Evolutionary conservation across 164 flowering plant genomes (phyloP).

Genomic region (Tetrastigma voinierianum): DNA sequence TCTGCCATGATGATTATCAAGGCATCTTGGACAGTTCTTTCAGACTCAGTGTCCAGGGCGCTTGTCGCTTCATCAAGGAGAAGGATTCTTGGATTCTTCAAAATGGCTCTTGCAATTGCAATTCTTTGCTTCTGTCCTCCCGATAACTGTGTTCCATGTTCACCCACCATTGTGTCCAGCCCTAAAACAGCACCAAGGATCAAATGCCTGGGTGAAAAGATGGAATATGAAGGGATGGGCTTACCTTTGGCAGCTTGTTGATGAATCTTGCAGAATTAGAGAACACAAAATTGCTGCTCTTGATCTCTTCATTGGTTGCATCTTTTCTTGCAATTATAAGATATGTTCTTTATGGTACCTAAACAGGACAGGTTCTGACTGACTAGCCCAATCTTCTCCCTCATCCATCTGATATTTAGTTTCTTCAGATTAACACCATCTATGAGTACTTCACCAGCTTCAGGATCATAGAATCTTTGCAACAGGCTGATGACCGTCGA

Average conservation of each 20-base stretch:
- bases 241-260: conserved; percentile 16
- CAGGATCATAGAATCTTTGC: conserved; percentile 19
- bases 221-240: too few species aligned
- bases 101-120: conserved; percentile 80
- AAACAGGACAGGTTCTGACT: conserved; percentile 28
- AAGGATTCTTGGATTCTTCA: conserved; percentile 71
- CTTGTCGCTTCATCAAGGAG: conserved; percentile 91
- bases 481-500: neutral
- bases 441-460: conserved; percentile 12
- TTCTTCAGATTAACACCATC: conserved; percentile 16
- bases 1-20: conserved; percentile 53
- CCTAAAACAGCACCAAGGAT: conserved; percentile 27
- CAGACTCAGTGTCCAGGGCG: conserved; percentile 76
- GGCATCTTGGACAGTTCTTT: conserved; percentile 71
- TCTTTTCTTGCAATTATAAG: conserved; percentile 23
- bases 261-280: conserved; percentile 24
- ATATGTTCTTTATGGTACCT: conserved; percentile 20
- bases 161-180: conserved; percentile 74
- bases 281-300: conserved; percentile 18
- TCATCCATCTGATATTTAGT: conserved; percentile 16
- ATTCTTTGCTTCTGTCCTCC: conserved; percentile 88
- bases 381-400: conserved; percentile 26
- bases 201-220: too few species aligned
- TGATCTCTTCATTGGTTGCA: conserved; percentile 23
- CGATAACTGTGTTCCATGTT: conserved; percentile 75